Evolutionary conservation across 768 basidiomycete genomes (phyloP), one percentile per base, ranked within the genome.

Genomic region (Kwoniella shandongensis): DNA sequence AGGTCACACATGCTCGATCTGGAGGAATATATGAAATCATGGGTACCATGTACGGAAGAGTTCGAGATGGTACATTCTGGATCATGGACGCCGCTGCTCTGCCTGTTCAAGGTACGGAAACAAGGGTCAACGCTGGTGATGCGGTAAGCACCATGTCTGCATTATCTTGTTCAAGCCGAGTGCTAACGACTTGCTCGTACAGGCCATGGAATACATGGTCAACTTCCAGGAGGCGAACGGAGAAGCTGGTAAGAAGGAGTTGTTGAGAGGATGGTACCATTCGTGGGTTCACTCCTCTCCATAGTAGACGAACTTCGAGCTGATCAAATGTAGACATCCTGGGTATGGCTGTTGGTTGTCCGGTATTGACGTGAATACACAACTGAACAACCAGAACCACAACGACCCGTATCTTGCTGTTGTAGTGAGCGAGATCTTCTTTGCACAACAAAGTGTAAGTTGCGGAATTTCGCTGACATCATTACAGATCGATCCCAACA

Each of bases 341-440:
- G 96, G 96, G 13, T 99, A 98, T 73, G 96, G 96, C 17, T 99
- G 96, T 77, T 99, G 96, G 96, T 79, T 99, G 8, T 97, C 93
- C 12, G 96, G 96, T 23, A 98, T 99, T 78, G 96, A 99, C 70
- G 96, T 98, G 57, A 89, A 88, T 74, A 99, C 96, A 0, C 96
- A 99, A 73, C 83, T 89, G 79, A 91, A 85, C 69, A 93, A 97
- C 75, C 94, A 99, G 71, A 87, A 87, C 70, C 92, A 84, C 79
- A 88, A 89, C 76, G 94, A 99, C 77, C 94, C 94, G 2, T 99
- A 97, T 73, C 86, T 98, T 27, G 94, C 94, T 8, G 90, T 99
- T 30, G 94, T 99, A 38, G 91, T 93, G 73, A 62, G 87, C 82
- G 2, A 15, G 44, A 32, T 22, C 30, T 27, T 50, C 39, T 23